These are phyloP conservation scores for Lasiodiplodia citricola DNA, from an alignment of 2,329 filamentous ascomycete species.

Conservation along the genomic window DNA sequence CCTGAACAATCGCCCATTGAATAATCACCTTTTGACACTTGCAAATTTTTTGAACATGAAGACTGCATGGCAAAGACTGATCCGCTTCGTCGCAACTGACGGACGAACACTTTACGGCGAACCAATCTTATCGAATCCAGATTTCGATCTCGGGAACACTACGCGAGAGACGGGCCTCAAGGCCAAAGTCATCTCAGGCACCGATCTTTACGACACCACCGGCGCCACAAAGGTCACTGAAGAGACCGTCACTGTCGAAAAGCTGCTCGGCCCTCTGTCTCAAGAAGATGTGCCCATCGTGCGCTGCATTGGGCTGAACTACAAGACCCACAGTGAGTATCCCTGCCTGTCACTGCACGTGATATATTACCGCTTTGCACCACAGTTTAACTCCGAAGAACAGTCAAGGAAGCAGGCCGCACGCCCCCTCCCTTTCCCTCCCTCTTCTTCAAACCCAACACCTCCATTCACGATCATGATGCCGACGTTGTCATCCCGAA, in stretches of 20 bases:
- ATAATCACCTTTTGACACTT: too few relatives aligned
- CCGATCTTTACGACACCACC: slow-evolving; percentile 55
- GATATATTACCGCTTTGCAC: too few relatives aligned
- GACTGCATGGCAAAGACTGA: slow-evolving; percentile 56
- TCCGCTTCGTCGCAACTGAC: slow-evolving; percentile 61
- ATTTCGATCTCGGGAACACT: slow-evolving; percentile 57
- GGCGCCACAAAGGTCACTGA: slow-evolving; percentile 58
- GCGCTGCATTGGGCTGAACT: slow-evolving; percentile 55
- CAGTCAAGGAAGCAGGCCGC: slow-evolving; percentile 34
- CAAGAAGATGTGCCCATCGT: slow-evolving; percentile 47
- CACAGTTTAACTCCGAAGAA: not conserved
- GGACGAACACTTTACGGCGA: slow-evolving; percentile 59
- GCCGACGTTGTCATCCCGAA: slow-evolving; percentile 54
- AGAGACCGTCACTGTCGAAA: slow-evolving; percentile 59
- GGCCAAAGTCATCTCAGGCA: slow-evolving; percentile 58
- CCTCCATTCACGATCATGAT: slow-evolving; percentile 47
- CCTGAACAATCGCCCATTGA: too few relatives aligned
- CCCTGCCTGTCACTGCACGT: not conserved
- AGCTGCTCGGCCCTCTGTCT: slow-evolving; percentile 42
- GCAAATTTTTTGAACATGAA: not conserved
- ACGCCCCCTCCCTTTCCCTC: slow-evolving; percentile 72
- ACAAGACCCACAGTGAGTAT: slow-evolving; percentile 56
- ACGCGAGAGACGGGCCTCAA: slow-evolving; percentile 56
- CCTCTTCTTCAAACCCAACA: slow-evolving; percentile 57
- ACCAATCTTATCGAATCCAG: slow-evolving; percentile 52